Conservation (phyloP, 2,329 filamentous ascomycete species). For the Colletotrichum scovillei region DNA sequence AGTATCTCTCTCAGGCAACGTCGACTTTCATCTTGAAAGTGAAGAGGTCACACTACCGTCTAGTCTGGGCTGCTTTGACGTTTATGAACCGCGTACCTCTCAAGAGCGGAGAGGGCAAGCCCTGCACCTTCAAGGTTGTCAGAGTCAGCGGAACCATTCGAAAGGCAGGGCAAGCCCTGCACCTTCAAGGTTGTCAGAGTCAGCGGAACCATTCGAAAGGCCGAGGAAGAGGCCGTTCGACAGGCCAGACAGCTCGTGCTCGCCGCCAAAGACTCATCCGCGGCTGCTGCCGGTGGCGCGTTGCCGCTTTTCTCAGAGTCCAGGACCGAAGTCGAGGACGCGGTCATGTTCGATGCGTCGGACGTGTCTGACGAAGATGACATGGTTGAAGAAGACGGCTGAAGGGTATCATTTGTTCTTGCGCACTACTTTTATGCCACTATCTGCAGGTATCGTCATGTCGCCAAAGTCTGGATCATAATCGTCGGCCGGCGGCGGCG, state of each 20-base stretch:
- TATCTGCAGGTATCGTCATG: slow-evolving; percentile 64
- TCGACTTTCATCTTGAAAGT: slow-evolving; percentile 93
- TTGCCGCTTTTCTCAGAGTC: slow-evolving; percentile 17
- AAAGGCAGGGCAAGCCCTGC: slow-evolving; percentile 78
- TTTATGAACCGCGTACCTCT: slow-evolving; percentile 79
- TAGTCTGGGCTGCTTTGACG: slow-evolving; percentile 91
- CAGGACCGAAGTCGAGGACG: slow-evolving; percentile 77
- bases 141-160: slow-evolving; percentile 92
- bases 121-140: slow-evolving; percentile 86
- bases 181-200: slow-evolving; percentile 88
- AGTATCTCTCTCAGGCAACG: slow-evolving; percentile 92
- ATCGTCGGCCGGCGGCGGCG: slow-evolving; percentile 49
- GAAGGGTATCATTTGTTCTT: slow-evolving; percentile 67
- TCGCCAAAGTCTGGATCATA: slow-evolving; percentile 63
- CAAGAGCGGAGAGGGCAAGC: slow-evolving; percentile 59
- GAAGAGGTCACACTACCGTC: slow-evolving; percentile 82
- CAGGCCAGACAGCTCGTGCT: slow-evolving; percentile 79
- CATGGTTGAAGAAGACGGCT: slow-evolving; percentile 56
- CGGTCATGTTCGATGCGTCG: slow-evolving; percentile 52
- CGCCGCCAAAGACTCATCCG: slow-evolving; percentile 61
- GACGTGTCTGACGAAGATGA: slow-evolving; percentile 58
- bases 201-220: slow-evolving; percentile 92
- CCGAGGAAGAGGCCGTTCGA: slow-evolving; percentile 88
- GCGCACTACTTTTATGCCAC: slow-evolving; percentile 78
- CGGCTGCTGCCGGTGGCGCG: slow-evolving; percentile 8